A percentile compares a stretch with the other conserved stretches of the same genome.
Evolutionary conservation across 768 basidiomycete species (phyloP).

Genomic region (Hirschioporus abietinus): DNA sequence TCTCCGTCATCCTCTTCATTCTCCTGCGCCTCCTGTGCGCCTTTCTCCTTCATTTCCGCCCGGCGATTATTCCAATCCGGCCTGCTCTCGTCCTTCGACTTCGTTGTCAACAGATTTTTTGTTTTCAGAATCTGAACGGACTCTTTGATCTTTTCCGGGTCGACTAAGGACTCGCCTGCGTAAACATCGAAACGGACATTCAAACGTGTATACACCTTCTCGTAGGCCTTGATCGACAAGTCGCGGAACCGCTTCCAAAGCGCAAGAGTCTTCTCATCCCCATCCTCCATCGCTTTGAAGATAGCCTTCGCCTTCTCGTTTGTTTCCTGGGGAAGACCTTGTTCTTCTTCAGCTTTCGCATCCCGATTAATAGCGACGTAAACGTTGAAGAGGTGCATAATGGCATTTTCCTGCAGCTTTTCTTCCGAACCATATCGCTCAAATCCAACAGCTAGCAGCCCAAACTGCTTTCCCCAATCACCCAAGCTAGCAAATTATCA

Average conservation of each 20-base stretch:
- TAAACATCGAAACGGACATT: conserved; percentile 37
- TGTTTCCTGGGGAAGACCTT: conserved; percentile 4
- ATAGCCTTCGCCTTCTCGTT: conserved; percentile 23
- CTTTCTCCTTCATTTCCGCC: not conserved
- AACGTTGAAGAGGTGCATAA: conserved; percentile 36
- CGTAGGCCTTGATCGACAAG: conserved; percentile 31
- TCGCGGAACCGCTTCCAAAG: conserved; percentile 36
- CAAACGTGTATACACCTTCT: conserved; percentile 29
- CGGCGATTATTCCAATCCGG: conserved; percentile 6
- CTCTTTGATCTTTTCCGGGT: conserved; percentile 26
- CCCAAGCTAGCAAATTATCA: conserved; percentile 16
- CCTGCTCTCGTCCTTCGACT: conserved; percentile 10
- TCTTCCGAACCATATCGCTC: conserved; percentile 33
- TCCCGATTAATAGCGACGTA: conserved; percentile 35
- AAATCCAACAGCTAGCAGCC: conserved; percentile 34
- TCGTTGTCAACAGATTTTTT: conserved; percentile 15
- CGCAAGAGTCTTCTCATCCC: conserved; percentile 28
- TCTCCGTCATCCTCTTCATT: not conserved
- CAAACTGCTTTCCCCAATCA: conserved; percentile 39
- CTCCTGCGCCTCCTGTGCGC: not conserved
- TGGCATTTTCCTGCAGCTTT: conserved; percentile 29
- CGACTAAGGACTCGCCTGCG: conserved; percentile 32
- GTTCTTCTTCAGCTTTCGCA: conserved; percentile 19
- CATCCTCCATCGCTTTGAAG: conserved; percentile 35
- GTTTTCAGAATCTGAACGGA: conserved; percentile 26